These are phyloP conservation scores for Ustilago esculenta DNA, from an alignment of 1,284 basidiomycete genomes.

Conservation along the genomic window DNA sequence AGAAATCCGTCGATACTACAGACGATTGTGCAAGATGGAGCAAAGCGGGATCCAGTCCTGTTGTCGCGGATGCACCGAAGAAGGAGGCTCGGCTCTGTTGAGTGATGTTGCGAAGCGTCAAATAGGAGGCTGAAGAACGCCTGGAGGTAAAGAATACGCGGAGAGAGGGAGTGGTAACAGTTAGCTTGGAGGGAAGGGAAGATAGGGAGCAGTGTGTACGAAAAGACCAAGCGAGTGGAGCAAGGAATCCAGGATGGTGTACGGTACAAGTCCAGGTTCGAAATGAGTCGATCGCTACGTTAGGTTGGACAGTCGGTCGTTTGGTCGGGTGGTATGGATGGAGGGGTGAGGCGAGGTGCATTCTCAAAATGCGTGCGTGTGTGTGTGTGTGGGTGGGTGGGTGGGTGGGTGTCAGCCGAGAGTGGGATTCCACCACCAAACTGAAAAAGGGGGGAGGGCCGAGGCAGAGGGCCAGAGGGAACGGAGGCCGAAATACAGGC, in stretches of 20 bases:
- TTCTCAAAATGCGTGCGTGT: no score
- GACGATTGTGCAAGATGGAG: not conserved
- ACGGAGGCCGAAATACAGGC: not conserved
- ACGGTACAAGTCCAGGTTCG: not conserved
- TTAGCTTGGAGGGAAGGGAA: no score
- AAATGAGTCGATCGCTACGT: not conserved
- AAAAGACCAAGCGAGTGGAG: no score
- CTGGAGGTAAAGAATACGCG: not conserved
- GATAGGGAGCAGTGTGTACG: no score
- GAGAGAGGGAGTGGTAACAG: not conserved
- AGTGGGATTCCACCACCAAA: not conserved
- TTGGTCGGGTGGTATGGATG: constrained; percentile 1
- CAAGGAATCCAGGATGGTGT: no score
- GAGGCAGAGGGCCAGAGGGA: no score
- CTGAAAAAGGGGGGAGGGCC: not conserved
- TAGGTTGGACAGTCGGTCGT: constrained; percentile 2
- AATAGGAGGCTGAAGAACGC: no score
- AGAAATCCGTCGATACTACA: not conserved
- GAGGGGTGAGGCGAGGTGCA: not conserved
- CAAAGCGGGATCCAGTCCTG: not conserved
- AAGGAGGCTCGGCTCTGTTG: not conserved
- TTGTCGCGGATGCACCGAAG: not conserved
- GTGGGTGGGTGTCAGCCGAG: not conserved
- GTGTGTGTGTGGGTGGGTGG: constrained; percentile 4
- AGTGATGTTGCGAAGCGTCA: no score